These are phyloP conservation scores for Huntiella bhutanensis DNA, from an alignment of 2,329 filamentous ascomycete species.

Conservation along the genomic window DNA sequence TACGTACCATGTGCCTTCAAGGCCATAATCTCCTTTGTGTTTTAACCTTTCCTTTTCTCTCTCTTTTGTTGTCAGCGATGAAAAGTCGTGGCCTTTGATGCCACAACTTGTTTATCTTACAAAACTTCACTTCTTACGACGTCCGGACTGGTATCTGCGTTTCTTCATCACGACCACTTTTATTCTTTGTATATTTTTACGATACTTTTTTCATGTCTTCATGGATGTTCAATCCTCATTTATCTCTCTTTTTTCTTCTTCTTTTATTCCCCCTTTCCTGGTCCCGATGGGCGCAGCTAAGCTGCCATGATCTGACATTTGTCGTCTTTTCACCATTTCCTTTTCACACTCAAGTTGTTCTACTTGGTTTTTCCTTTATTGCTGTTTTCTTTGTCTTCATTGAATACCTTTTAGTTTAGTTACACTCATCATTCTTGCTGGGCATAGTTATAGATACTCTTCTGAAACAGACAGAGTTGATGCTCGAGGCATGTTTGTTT, in stretches of 20 bases:
- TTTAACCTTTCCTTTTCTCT: too few species aligned
- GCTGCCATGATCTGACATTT: neutral
- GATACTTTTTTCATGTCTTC: constrained; percentile 3
- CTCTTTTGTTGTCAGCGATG: neutral
- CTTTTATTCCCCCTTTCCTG: neutral
- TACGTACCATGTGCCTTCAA: too few species aligned
- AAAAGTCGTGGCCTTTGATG: neutral
- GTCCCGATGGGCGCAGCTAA: too few species aligned
- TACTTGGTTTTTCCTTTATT: constrained; percentile 1
- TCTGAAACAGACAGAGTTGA: constrained; percentile 1
- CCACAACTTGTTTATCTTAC: too few species aligned
- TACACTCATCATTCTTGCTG: constrained; percentile 2
- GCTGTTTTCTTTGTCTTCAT: neutral
- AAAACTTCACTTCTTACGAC: too few species aligned
- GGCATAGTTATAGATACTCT: constrained; percentile 3
- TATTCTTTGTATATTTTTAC: constrained; percentile 7
- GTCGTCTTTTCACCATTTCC: neutral
- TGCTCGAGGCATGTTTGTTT: constrained; percentile 2
- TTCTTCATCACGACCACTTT: constrained; percentile 1
- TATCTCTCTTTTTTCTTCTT: neutral
- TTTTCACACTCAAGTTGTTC: neutral
- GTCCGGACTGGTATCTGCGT: too few species aligned
- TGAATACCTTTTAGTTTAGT: neutral
- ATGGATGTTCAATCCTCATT: neutral
- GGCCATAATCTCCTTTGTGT: too few species aligned